Evolutionary conservation across 371 early-diverging fungal genomes (phyloP).

Genomic region (Polyrhizophydium stewartii): DNA sequence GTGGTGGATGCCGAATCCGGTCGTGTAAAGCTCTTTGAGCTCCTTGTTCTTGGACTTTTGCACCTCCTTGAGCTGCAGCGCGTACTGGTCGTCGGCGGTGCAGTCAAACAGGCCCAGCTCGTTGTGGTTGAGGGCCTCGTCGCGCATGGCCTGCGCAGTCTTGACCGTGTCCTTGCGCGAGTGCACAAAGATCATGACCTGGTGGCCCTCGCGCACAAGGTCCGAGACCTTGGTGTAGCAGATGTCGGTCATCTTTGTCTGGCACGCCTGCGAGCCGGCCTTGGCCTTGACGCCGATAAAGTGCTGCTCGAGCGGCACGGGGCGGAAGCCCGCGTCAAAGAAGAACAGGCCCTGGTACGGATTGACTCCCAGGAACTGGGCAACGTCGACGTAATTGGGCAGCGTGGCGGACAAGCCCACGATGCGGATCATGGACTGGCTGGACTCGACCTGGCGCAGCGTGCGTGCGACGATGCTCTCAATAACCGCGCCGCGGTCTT

Average conservation of each 20-base stretch:
- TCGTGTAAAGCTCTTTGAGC: slow-evolving; percentile 72
- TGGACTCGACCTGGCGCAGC: slow-evolving; percentile 85
- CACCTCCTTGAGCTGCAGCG: slow-evolving; percentile 44
- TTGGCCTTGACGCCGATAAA: slow-evolving; percentile 89
- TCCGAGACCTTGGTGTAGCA: slow-evolving; percentile 81
- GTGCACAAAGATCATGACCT: slow-evolving; percentile 99
- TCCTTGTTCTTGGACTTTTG: slow-evolving; percentile 76
- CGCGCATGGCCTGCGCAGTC: slow-evolving; percentile 79
- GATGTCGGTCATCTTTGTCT: slow-evolving; percentile 66
- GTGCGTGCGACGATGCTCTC: slow-evolving; percentile 98
- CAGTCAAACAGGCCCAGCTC: slow-evolving; percentile 39
- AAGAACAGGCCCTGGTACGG: slow-evolving; percentile 89
- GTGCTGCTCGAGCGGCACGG: slow-evolving; percentile 93
- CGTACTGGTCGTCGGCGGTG: slow-evolving; percentile 33
- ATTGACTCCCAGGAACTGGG: slow-evolving; percentile 88
- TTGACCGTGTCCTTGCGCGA: slow-evolving; percentile 94
- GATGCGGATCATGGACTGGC: slow-evolving; percentile 93
- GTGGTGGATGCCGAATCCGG: slow-evolving; percentile 97
- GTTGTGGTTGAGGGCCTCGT: slow-evolving; percentile 63
- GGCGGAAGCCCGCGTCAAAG: slow-evolving; percentile 93
- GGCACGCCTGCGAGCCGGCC: slow-evolving; percentile 60
- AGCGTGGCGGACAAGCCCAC: slow-evolving; percentile 99
- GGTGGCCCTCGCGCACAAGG: slow-evolving; percentile 75
- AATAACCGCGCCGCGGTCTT: slow-evolving; percentile 97
- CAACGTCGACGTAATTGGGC: slow-evolving; percentile 98